Conservation (phyloP, 129 eudicot species). For the Chrysanthemum lavandulifolium region DNA sequence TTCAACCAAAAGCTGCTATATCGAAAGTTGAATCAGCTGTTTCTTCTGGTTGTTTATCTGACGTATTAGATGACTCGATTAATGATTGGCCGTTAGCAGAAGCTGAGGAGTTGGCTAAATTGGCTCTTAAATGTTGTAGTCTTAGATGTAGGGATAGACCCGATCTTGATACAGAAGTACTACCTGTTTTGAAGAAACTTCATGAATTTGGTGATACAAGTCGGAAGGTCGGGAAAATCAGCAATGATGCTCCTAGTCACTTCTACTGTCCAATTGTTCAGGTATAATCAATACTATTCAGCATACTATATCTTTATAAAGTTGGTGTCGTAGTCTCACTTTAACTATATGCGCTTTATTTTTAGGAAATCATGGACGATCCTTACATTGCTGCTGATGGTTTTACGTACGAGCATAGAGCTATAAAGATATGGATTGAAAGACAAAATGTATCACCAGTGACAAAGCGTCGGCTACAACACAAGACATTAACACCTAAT, state of each 20-base stretch:
- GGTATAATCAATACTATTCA: no score
- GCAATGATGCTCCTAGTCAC: slow-evolving; percentile 56
- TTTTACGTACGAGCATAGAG: slow-evolving; percentile 75
- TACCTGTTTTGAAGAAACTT: slow-evolving; percentile 72
- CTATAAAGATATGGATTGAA: slow-evolving; percentile 79
- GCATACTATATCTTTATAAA: no score
- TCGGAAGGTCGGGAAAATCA: slow-evolving; percentile 27
- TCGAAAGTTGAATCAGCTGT: slow-evolving; percentile 58
- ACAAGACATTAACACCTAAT: slow-evolving; percentile 69
- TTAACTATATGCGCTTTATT: slow-evolving; percentile 11
- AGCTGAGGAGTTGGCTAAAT: slow-evolving; percentile 57
- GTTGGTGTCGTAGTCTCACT: slow-evolving; percentile 11
- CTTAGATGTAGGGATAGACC: slow-evolving; percentile 92
- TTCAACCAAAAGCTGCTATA: slow-evolving; percentile 54
- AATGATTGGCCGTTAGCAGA: slow-evolving; percentile 69
- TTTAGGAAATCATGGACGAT: slow-evolving; percentile 85
- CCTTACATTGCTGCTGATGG: slow-evolving; percentile 93
- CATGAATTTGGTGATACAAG: slow-evolving; percentile 60
- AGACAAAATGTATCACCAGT: slow-evolving; percentile 72
- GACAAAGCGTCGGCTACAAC: slow-evolving; percentile 55
- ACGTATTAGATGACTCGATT: slow-evolving; percentile 62
- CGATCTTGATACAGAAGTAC: slow-evolving; percentile 71
- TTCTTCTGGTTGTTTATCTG: slow-evolving; percentile 34
- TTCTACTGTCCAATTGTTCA: slow-evolving; percentile 84
- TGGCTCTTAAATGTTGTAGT: slow-evolving; percentile 64